Evolutionary conservation across 208 protist species (phyloP).

Genomic region (Balamuthia mandrillaris): DNA sequence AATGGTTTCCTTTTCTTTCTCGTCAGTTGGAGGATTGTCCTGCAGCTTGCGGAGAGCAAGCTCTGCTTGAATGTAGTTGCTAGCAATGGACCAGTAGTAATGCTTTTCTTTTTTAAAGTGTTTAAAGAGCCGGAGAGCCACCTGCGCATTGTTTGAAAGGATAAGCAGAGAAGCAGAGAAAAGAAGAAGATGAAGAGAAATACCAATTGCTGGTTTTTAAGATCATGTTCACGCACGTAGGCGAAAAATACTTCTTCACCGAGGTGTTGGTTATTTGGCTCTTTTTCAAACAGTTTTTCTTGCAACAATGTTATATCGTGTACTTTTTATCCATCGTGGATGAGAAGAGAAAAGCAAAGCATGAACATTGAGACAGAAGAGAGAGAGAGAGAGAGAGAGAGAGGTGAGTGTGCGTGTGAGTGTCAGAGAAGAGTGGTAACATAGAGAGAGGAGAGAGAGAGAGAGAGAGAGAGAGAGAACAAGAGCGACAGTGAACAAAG

Average conservation of each 20-base stretch:
- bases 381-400: not conserved
- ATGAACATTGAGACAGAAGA: not conserved
- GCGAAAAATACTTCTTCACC: slow-evolving; percentile 16
- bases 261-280: not conserved
- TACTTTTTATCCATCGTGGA: not conserved
- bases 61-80: slow-evolving; percentile 22
- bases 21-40: not conserved
- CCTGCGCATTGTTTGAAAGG: not conserved
- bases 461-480: not conserved
- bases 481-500: not conserved
- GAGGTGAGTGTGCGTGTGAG: not conserved
- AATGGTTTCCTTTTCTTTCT: not conserved
- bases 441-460: not conserved
- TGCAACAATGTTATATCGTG: not conserved
- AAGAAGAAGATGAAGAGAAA: not conserved
- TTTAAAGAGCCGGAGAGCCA: slow-evolving; percentile 21
- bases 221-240: not conserved
- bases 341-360: not conserved
- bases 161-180: not conserved
- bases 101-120: not conserved
- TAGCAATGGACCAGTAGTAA: slow-evolving; percentile 38
- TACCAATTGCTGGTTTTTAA: slow-evolving; percentile 27
- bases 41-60: not conserved
- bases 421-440: not conserved
- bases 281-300: not conserved